A percentile compares a stretch with the other conserved stretches of the same genome.
These are phyloP conservation scores for Eremochloa ophiuroides DNA, from an alignment of 176 grass and related monocot species.

Conservation along the genomic window DNA sequence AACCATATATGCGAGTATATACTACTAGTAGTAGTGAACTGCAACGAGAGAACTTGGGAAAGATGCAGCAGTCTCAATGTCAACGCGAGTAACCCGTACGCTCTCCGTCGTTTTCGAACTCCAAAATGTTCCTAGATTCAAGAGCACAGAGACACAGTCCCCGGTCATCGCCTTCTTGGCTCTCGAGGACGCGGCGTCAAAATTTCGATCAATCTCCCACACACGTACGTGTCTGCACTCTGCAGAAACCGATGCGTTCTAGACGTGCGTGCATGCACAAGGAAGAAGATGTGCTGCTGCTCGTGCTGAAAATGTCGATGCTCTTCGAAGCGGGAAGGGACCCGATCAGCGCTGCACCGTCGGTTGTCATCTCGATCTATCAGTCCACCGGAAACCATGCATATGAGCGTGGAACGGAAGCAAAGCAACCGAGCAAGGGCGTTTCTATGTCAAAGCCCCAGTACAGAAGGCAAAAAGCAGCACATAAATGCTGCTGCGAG, in stretches of 20 bases:
- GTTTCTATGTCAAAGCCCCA: slow-evolving; percentile 12
- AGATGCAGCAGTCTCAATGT: slow-evolving; percentile 1
- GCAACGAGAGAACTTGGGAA: background rate
- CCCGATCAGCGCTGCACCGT: background rate
- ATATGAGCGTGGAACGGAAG: slow-evolving; percentile 22
- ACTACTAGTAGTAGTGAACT: background rate
- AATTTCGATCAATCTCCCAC: background rate
- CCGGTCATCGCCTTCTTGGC: background rate
- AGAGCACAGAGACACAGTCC: background rate
- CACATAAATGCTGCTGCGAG: slow-evolving; percentile 21
- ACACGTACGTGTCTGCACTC: background rate
- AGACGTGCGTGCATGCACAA: background rate
- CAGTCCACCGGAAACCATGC: background rate
- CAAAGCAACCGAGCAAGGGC: slow-evolving; percentile 7
- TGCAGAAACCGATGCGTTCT: background rate
- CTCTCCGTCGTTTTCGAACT: background rate
- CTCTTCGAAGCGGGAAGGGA: background rate
- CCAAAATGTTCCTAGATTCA: slow-evolving; percentile 25
- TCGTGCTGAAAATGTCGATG: background rate
- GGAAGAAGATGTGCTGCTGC: background rate
- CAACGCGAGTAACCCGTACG: slow-evolving; percentile 21
- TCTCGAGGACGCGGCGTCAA: background rate
- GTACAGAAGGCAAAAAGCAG: slow-evolving; percentile 27
- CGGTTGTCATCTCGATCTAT: background rate
- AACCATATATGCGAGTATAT: background rate